Conservation (phyloP, 768 basidiomycete species). For the Neoboletus magnificus region DNA sequence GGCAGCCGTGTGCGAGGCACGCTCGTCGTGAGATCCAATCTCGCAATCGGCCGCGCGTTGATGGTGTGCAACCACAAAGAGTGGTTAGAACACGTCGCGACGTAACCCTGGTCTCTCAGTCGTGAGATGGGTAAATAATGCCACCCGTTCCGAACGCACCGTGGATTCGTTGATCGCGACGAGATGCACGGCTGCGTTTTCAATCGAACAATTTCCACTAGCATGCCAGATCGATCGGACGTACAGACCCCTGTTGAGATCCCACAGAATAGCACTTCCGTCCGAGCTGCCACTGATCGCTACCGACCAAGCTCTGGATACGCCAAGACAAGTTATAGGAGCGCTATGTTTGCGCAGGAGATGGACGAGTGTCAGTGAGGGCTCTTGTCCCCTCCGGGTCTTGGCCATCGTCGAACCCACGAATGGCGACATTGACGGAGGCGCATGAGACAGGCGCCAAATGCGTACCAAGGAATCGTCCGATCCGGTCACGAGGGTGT, state of each 20-base stretch:
- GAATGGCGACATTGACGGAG: conserved; percentile 17
- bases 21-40: conserved; percentile 54
- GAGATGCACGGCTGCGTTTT: conserved; percentile 51
- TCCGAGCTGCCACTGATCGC: conserved; percentile 82
- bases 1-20: conserved; percentile 42
- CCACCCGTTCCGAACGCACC: conserved; percentile 41
- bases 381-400: conserved; percentile 21
- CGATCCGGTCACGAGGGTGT: conserved; percentile 75
- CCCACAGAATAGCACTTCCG: conserved; percentile 87
- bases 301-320: conserved; percentile 80
- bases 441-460: conserved; percentile 59
- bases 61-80: conserved; percentile 80
- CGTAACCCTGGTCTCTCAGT: conserved; percentile 62
- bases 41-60: conserved; percentile 77
- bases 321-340: conserved; percentile 61
- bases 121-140: background rate
- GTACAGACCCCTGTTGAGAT: conserved; percentile 80
- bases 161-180: conserved; percentile 85
- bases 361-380: conserved; percentile 50
- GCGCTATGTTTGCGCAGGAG: conserved; percentile 80
- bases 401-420: conserved; percentile 14
- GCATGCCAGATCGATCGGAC: conserved; percentile 78
- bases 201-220: conserved; percentile 15
- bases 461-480: conserved; percentile 78
- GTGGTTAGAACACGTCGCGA: conserved; percentile 75